phyloP scores from a whole-genome alignment of 805 yeast genomes.

The Candida montana region DNA sequence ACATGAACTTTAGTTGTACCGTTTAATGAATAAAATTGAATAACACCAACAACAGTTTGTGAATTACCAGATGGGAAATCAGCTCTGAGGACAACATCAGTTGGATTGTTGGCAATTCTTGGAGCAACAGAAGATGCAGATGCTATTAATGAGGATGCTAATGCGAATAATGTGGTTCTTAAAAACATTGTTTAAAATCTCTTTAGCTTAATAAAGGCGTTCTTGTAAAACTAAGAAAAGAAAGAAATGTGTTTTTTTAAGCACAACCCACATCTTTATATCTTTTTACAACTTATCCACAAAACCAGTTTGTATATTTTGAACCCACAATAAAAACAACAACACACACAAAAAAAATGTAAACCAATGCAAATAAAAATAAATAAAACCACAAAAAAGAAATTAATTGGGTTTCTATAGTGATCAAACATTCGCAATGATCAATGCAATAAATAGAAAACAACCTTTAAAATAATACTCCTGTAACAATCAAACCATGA shows the following conservation, averaged over 20 bases:
- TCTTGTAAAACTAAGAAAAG: no score
- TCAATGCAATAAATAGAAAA: no score
- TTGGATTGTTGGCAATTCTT: conserved; percentile 18
- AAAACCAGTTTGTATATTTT: background rate
- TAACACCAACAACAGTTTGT: conserved; percentile 41
- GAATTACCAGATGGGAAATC: conserved; percentile 27
- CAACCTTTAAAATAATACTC: no score
- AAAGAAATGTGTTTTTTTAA: no score
- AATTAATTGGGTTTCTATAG: background rate
- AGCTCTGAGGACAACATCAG: conserved; percentile 26
- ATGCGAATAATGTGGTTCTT: conserved; percentile 7
- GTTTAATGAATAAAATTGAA: conserved; percentile 56
- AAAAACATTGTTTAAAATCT: conserved; percentile 11
- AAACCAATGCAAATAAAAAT: background rate
- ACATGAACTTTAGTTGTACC: conserved; percentile 61
- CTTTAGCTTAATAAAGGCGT: no score
- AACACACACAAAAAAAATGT: background rate
- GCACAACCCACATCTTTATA: no score
- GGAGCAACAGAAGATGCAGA: conserved; percentile 8
- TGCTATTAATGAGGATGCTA: conserved; percentile 10
- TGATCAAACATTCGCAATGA: background rate
- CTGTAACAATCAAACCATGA: conserved; percentile 77
- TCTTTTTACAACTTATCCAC: background rate
- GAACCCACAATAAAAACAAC: background rate
- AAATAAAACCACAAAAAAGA: background rate